A percentile compares a stretch with the other conserved stretches of the same genome.
Evolutionary conservation across 352 stramenopile species (phyloP).

Genomic region (Globisporangium ultimum): DNA sequence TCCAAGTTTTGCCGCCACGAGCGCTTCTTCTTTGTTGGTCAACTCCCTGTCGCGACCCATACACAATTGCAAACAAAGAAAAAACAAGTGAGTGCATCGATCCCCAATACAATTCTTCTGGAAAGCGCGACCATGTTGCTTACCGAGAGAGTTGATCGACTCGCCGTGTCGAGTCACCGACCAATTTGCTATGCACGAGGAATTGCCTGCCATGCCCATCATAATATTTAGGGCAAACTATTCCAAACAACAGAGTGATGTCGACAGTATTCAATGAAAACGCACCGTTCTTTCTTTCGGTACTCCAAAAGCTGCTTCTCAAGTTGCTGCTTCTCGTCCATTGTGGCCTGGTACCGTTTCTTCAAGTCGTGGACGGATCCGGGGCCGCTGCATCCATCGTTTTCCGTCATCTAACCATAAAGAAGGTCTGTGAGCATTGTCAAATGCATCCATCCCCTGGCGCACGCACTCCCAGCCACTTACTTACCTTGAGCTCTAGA

Average conservation of each 20-base stretch:
- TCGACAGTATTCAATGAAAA: neutral
- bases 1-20: conserved; percentile 45
- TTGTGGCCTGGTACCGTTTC: conserved; percentile 57
- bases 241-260: too few relatives aligned
- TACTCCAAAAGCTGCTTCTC: conserved; percentile 52
- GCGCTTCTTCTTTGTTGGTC: conserved; percentile 45
- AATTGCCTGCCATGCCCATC: conserved; percentile 36
- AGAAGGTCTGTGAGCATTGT: neutral
- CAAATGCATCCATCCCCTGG: neutral
- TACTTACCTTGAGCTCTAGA: conserved; percentile 53
- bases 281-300: conserved; percentile 56
- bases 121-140: neutral
- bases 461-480: neutral
- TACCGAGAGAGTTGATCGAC: conserved; percentile 63
- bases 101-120: neutral
- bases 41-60: conserved; percentile 30
- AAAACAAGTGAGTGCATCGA: neutral
- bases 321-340: conserved; percentile 58
- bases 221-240: neutral
- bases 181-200: conserved; percentile 56
- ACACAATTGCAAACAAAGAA: neutral
- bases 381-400: conserved; percentile 10
- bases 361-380: conserved; percentile 46
- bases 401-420: conserved; percentile 10
- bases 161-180: conserved; percentile 59